Conservation (phyloP, 345 rosid species). For the Dovyalis caffra region DNA sequence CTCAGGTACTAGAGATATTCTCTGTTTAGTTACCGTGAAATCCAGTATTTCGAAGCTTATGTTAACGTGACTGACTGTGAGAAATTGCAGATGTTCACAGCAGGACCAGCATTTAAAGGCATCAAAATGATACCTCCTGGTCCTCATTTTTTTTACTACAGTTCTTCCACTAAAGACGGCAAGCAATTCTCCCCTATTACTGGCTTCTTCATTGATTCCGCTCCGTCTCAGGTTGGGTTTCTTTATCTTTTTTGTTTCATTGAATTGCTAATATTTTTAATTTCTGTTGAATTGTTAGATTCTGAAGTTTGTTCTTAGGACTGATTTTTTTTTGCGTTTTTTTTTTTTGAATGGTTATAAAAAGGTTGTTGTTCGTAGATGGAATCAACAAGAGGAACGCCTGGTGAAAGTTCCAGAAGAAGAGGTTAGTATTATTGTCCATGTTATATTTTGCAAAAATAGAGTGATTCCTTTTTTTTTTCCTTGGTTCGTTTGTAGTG, state of each 20-base stretch:
- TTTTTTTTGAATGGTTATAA: slow-evolving; percentile 8
- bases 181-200: slow-evolving; percentile 78
- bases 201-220: slow-evolving; percentile 70
- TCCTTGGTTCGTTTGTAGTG: no score
- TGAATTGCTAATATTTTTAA: not conserved
- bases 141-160: slow-evolving; percentile 75
- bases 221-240: slow-evolving; percentile 48
- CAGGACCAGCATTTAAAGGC: slow-evolving; percentile 79
- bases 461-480: not conserved
- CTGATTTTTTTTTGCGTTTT: not conserved
- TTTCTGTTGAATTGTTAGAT: not conserved
- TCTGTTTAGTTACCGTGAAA: slow-evolving; percentile 9
- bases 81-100: slow-evolving; percentile 54
- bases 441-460: not conserved
- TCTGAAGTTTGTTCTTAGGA: not conserved
- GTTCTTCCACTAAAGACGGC: slow-evolving; percentile 82
- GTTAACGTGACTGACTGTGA: not conserved
- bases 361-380: slow-evolving; percentile 76
- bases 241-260: not conserved
- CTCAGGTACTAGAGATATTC: slow-evolving; percentile 46
- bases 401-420: slow-evolving; percentile 63
- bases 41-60: not conserved
- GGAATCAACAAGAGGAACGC: slow-evolving; percentile 75
- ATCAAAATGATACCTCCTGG: slow-evolving; percentile 97
- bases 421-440: no score